Conservation (phyloP, 495 filamentous ascomycete genomes). For the Extremus antarcticus region DNA sequence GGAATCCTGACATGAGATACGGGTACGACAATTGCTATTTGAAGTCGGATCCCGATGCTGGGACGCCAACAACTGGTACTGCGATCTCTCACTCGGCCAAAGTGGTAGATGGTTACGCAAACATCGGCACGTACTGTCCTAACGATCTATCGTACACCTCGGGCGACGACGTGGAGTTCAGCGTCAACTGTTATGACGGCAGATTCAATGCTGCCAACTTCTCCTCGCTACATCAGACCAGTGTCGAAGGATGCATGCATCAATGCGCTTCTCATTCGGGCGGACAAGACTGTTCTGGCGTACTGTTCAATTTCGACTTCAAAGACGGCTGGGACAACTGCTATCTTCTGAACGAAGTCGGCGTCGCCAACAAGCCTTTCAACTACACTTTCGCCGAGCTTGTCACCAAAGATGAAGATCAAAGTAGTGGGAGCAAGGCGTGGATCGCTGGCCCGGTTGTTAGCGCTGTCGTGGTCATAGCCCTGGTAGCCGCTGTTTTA, state of each 20-base stretch:
- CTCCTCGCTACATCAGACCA: neutral
- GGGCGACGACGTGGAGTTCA: neutral
- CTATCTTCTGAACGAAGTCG: neutral
- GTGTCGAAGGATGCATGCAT: neutral
- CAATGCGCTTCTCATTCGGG: neutral
- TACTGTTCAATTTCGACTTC: neutral
- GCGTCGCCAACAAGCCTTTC: neutral
- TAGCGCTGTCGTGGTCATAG: neutral
- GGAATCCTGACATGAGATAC: neutral
- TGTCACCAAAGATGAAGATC: neutral
- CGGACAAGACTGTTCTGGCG: neutral
- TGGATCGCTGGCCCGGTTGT: neutral
- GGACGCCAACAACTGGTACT: neutral
- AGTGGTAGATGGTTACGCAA: neutral
- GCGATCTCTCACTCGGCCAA: neutral
- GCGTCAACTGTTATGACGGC: neutral
- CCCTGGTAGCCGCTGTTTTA: neutral
- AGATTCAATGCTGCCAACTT: neutral
- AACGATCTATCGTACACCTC: neutral
- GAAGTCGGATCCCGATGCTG: neutral
- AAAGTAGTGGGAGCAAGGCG: neutral
- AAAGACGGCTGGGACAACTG: neutral
- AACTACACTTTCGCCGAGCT: neutral
- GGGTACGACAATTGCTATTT: neutral
- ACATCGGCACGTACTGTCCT: neutral